phyloP scores from a whole-genome alignment of 139 green algal genomes.

The Protoeuglena noctilucae region DNA sequence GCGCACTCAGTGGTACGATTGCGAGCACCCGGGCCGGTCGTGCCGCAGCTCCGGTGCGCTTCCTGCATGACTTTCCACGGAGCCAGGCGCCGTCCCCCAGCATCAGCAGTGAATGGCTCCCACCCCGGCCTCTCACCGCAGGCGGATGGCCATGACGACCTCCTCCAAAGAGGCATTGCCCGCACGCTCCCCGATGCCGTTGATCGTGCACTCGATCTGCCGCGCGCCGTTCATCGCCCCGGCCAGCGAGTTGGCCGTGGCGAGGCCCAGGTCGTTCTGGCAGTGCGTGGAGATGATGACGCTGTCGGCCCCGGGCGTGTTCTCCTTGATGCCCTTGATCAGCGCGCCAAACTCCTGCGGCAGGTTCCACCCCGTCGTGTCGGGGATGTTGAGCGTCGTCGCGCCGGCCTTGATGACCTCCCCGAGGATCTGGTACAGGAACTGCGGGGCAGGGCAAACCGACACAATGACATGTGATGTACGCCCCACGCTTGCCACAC shows the following conservation, averaged over 20 bases:
- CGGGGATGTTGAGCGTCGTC: constrained; percentile 97
- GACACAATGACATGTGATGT: constrained; percentile 3
- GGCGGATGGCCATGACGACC: constrained; percentile 77
- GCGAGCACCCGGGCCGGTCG: too few species aligned
- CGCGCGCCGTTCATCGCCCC: constrained; percentile 45
- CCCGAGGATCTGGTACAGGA: constrained; percentile 76
- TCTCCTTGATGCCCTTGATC: constrained; percentile 72
- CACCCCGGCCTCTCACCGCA: constrained; percentile 22
- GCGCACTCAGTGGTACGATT: too few species aligned
- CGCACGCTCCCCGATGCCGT: constrained; percentile 94
- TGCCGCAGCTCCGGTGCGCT: too few species aligned
- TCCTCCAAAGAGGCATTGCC: constrained; percentile 95
- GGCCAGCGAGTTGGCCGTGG: constrained; percentile 87
- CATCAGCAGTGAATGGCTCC: too few species aligned
- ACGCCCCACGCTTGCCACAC: too few species aligned
- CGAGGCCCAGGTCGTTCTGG: constrained; percentile 95
- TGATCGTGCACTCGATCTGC: constrained; percentile 97
- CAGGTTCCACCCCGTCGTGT: constrained; percentile 89
- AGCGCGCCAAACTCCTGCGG: constrained; percentile 86
- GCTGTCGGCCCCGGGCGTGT: constrained; percentile 60
- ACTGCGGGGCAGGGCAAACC: constrained; percentile 73
- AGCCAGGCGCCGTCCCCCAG: too few species aligned
- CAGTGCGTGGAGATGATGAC: constrained; percentile 95
- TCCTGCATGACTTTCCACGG: too few species aligned
- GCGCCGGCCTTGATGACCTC: constrained; percentile 88